Base-by-base conservation (phyloP, 2,329 filamentous ascomycete species). In the Aspergillus arachidicola region DNA sequence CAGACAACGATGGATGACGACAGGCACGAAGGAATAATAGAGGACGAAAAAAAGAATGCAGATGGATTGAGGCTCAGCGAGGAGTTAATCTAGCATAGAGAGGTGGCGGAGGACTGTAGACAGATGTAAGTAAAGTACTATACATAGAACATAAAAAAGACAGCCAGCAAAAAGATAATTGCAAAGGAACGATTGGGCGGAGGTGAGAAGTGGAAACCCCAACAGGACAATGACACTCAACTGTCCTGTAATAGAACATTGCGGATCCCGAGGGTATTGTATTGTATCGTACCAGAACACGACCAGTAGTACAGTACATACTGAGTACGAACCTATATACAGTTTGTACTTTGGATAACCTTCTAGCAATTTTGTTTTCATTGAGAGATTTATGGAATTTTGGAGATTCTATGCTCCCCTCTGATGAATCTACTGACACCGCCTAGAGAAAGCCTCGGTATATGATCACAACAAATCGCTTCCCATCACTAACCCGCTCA, bases 221-320 rank as follows among this genome's bases (percentile, higher is more conserved):
- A 36, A 36, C 30, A 55, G 34, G 14, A 55, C 10, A 21, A 55
- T 55, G 32, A 55, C 51, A 32, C 34, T 55, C 51, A 55, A 55
- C 51, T 36, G 28, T 53, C 10, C 43, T 9, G 9, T 14, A 34
- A 34, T 21, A 23, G 45, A 26, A 48, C 45, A 12, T 14, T 14
- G 43, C n/a, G 43, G 43, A 46, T 48, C n/a, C 45, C 45, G 43
- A 46, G 10, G 10, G 45, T 48, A 48, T 26, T 14, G 21, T 48
- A 28, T 26, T 12, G 21, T 48, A 48, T 26, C 45, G 21, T 26
- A 41, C 16, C 38, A 9, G 19, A 41, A n/a, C 11, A 48, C 43
- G 23, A 14, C 7, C 23, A 26, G 23, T 26, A 4, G 23, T 26
- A 21, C 11, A 23, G 43, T 23, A 48, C 45, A 16, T 46, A 16